Evolutionary conservation across 2,329 filamentous ascomycete species (phyloP).

Genomic region (Penicillium olsonii): DNA sequence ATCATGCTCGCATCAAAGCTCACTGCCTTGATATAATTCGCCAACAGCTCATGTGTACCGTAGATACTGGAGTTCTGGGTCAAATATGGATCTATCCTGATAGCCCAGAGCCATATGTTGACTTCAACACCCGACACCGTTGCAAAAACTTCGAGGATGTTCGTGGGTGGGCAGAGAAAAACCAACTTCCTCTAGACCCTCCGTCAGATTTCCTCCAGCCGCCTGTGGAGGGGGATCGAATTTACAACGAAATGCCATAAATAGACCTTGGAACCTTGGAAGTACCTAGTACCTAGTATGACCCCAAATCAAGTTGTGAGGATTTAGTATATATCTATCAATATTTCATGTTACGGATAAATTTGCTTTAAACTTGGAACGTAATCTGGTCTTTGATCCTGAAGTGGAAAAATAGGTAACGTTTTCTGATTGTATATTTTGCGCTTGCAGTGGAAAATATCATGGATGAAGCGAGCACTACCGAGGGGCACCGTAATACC

Average conservation of each 20-base stretch:
- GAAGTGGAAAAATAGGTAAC: too few species aligned
- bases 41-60: constrained; percentile 64
- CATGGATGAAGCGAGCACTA: too few species aligned
- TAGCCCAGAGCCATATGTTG: constrained; percentile 55
- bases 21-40: constrained; percentile 65
- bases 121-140: constrained; percentile 63
- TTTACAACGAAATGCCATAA: constrained; percentile 25
- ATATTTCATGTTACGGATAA: too few species aligned
- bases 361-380: too few species aligned
- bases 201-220: constrained; percentile 47
- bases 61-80: constrained; percentile 61
- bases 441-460: too few species aligned
- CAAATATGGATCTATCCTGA: constrained; percentile 59
- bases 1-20: constrained; percentile 32
- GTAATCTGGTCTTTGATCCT: too few species aligned
- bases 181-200: constrained; percentile 50
- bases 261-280: too few species aligned
- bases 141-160: constrained; percentile 61
- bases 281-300: too few species aligned
- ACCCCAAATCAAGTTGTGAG: too few species aligned
- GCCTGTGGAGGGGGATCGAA: constrained; percentile 28
- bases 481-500: too few species aligned
- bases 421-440: too few species aligned
- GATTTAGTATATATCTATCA: too few species aligned
- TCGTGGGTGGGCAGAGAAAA: constrained; percentile 54